Evolutionary conservation across 2,329 filamentous ascomycete genomes (phyloP).

Genomic region (Aureobasidium sp.): DNA sequence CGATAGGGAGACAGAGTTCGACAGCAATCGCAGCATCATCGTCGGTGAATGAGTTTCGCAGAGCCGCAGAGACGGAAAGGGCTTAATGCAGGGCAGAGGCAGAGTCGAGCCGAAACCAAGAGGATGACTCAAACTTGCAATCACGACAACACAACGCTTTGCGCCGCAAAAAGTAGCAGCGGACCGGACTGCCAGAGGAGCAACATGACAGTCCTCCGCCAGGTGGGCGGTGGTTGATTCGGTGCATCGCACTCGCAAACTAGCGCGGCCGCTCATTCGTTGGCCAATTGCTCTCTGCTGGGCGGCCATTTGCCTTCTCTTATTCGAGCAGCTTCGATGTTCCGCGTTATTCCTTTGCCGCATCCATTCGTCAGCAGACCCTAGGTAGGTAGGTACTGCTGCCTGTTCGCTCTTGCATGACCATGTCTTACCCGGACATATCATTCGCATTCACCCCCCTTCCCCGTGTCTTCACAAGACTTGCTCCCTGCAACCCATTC

Average conservation of each 20-base stretch:
- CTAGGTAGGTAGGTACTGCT: constrained; percentile 13
- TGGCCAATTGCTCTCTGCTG: constrained; percentile 10
- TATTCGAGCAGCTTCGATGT: constrained; percentile 15
- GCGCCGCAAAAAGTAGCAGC: constrained; percentile 12
- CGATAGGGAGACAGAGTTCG: neutral
- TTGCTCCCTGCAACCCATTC: constrained; percentile 4
- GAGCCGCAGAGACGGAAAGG: constrained; percentile 10
- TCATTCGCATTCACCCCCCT: constrained; percentile 10
- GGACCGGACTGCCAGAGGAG: neutral
- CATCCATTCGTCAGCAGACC: constrained; percentile 16
- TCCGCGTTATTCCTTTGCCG: constrained; percentile 16
- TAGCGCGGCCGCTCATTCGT: constrained; percentile 11
- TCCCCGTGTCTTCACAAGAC: constrained; percentile 14
- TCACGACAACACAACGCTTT: constrained; percentile 12
- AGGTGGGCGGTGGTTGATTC: constrained; percentile 1
- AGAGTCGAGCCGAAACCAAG: constrained; percentile 12
- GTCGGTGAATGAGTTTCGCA: constrained; percentile 11
- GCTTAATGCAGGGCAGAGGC: constrained; percentile 8
- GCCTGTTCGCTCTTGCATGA: constrained; percentile 14
- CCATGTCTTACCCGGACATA: constrained; percentile 12
- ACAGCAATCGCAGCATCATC: constrained; percentile 4
- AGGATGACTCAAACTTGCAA: constrained; percentile 12
- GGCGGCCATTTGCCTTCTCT: constrained; percentile 7
- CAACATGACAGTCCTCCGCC: neutral
- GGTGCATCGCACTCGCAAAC: constrained; percentile 1